phyloP scores from a whole-genome alignment of 1,284 basidiomycete genomes.

The Tilletia caries region DNA sequence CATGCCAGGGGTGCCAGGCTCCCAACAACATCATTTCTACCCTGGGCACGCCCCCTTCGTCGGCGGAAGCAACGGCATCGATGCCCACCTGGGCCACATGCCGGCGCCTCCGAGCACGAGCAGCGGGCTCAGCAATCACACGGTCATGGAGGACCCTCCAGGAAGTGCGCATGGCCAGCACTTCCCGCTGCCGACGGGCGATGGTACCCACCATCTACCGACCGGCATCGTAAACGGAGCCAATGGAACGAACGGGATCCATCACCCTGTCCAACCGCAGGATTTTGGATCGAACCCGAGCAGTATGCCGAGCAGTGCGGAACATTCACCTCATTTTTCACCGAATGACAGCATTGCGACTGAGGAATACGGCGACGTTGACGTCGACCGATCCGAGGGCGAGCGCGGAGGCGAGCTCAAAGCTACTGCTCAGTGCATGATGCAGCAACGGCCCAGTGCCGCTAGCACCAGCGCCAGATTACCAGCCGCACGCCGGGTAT shows the following conservation, averaged over 20 bases:
- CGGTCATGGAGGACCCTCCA: constrained; percentile 3
- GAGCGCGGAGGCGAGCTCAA: constrained; percentile 27
- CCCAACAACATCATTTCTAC: not conserved
- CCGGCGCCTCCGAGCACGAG: not conserved
- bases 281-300: constrained; percentile 39
- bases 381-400: constrained; percentile 24
- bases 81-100: not conserved
- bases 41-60: not conserved
- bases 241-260: not conserved
- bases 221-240: not conserved
- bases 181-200: not conserved
- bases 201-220: not conserved
- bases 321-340: constrained; percentile 46
- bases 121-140: constrained; percentile 5
- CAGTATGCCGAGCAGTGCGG: constrained; percentile 47
- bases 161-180: not conserved
- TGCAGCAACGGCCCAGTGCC: constrained; percentile 8
- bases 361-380: constrained; percentile 43
- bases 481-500: constrained; percentile 4
- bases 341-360: constrained; percentile 39
- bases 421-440: constrained; percentile 17
- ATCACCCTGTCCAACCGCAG: constrained; percentile 8
- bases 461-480: not conserved
- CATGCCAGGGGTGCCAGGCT: constrained; percentile 4
- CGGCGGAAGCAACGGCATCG: constrained; percentile 5